phyloP scores from a whole-genome alignment of 164 flowering plant species.

The Vitis labrusca region DNA sequence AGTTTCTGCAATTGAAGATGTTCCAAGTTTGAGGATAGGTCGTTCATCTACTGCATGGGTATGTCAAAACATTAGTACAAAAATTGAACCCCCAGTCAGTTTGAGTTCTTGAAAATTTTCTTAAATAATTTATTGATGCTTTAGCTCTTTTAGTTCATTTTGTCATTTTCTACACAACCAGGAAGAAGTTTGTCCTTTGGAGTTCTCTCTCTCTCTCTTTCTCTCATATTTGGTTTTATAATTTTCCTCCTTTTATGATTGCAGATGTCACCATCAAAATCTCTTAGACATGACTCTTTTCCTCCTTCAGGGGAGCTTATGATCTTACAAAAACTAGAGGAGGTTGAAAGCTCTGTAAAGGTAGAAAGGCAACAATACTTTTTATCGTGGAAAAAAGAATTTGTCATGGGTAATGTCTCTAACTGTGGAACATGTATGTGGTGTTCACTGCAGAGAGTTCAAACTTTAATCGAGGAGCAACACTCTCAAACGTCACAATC shows the following conservation, averaged over 20 bases:
- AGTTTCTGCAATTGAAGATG: constrained; percentile 35
- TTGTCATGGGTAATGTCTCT: not conserved
- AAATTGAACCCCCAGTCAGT: no score
- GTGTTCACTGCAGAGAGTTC: constrained; percentile 58
- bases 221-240: not conserved
- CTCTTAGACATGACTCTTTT: constrained; percentile 30
- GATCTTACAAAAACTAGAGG: constrained; percentile 66
- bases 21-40: constrained; percentile 38
- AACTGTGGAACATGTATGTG: not conserved
- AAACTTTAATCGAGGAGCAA: constrained; percentile 57
- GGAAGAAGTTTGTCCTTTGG: not conserved
- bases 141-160: not conserved
- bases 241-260: constrained; percentile 10
- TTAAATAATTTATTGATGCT: not conserved
- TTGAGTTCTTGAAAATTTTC: no score
- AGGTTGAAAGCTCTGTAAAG: constrained; percentile 78
- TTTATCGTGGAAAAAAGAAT: not conserved
- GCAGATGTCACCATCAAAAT: constrained; percentile 61
- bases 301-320: constrained; percentile 42
- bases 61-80: constrained; percentile 10
- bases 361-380: constrained; percentile 23
- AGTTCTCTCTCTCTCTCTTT: not conserved
- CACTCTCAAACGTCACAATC: constrained; percentile 38
- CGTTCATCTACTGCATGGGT: constrained; percentile 42
- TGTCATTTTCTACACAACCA: not conserved